Evolutionary conservation across 1,284 basidiomycete genomes (phyloP).

Genomic region (Sanghuangporus weigelae): DNA sequence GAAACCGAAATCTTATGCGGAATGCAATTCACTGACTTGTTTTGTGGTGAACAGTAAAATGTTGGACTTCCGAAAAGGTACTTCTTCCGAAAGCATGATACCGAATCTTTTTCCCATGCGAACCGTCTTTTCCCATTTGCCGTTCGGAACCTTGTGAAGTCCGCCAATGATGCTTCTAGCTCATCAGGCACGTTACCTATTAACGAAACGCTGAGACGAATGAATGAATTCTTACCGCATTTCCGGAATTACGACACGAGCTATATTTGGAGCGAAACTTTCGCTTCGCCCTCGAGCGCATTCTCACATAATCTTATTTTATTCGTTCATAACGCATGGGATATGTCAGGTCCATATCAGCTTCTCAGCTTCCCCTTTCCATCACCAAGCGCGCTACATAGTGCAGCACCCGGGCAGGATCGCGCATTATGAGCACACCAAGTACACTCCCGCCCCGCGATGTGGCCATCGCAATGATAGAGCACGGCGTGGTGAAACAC

Average conservation of each 20-base stretch:
- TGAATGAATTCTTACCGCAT: background rate
- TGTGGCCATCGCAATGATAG: constrained; percentile 53
- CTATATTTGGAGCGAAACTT: background rate
- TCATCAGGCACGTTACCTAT: background rate
- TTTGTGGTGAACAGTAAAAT: background rate
- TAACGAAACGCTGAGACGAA: background rate
- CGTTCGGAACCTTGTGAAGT: background rate
- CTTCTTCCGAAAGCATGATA: background rate
- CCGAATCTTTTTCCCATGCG: background rate
- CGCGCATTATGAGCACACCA: constrained; percentile 26
- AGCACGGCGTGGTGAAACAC: constrained; percentile 56
- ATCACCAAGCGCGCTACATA: background rate
- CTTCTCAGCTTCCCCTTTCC: background rate
- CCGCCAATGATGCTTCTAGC: background rate
- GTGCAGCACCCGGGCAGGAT: background rate
- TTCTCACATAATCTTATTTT: background rate
- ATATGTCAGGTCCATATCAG: background rate
- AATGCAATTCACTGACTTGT: background rate
- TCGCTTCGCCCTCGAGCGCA: background rate
- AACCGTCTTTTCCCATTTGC: background rate
- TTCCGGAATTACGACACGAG: background rate
- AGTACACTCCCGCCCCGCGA: constrained; percentile 57
- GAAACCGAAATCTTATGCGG: background rate
- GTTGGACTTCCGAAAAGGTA: background rate
- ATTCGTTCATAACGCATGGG: background rate